Percentiles rank a stretch among this genome's conserved stretches.
Conservation (phyloP, 306 rosid species). For the Clitoria ternatea region DNA sequence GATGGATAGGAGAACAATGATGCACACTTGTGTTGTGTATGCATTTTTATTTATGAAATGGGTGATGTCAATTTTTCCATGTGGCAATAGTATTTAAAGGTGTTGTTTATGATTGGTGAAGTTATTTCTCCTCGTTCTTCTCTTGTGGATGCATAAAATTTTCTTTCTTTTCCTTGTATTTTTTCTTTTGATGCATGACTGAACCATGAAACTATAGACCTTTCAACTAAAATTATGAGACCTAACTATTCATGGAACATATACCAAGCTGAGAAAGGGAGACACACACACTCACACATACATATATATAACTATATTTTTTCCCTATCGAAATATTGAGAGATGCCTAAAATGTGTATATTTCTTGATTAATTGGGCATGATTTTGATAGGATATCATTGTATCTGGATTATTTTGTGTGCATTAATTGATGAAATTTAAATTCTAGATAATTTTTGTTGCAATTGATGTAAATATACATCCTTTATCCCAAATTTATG, state of each 20-base stretch:
- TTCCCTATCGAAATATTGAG: too few species aligned
- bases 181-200: conserved; percentile 3
- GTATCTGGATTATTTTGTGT: too few species aligned
- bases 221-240: neutral
- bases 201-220: neutral
- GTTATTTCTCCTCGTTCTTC: neutral
- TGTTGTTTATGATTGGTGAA: neutral
- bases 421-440: too few species aligned
- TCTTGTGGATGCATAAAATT: neutral
- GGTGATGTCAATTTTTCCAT: neutral
- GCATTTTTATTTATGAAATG: neutral
- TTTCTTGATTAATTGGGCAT: too few species aligned
- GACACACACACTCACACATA: too few species aligned
- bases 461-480: too few species aligned
- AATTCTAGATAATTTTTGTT: too few species aligned
- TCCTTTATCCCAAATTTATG: too few species aligned
- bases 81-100: neutral
- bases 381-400: too few species aligned
- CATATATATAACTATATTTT: too few species aligned
- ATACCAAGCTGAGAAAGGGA: neutral
- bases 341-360: too few species aligned
- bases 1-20: neutral
- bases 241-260: neutral
- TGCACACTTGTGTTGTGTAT: neutral
- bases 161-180: neutral